A percentile compares a stretch with the other conserved stretches of the same genome.
Evolutionary conservation across 2,329 filamentous ascomycete species (phyloP).

Genomic region (Colletotrichum salicis): DNA sequence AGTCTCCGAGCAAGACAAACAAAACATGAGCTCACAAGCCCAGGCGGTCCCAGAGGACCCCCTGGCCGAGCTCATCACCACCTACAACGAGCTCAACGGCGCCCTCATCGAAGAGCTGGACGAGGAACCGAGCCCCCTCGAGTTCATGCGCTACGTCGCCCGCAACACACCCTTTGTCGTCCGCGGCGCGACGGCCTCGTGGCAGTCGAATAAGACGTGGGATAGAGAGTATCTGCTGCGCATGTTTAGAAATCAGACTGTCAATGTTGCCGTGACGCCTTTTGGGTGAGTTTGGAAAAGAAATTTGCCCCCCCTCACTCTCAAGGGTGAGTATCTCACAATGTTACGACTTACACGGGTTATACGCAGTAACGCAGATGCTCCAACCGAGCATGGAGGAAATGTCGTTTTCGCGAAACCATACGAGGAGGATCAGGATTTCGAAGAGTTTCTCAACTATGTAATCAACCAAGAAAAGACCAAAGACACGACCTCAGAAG

Average conservation of each 20-base stretch:
- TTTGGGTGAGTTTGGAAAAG: slow-evolving; percentile 61
- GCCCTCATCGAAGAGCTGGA: slow-evolving; percentile 68
- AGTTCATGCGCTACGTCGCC: slow-evolving; percentile 83
- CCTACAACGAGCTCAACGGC: slow-evolving; percentile 80
- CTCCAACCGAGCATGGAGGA: slow-evolving; percentile 55
- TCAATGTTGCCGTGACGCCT: slow-evolving; percentile 85
- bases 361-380: slow-evolving; percentile 58
- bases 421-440: slow-evolving; percentile 72
- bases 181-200: slow-evolving; percentile 68
- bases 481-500: slow-evolving; percentile 49
- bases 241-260: slow-evolving; percentile 63
- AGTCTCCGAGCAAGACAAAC: too few relatives aligned
- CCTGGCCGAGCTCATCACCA: slow-evolving; percentile 67
- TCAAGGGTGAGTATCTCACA: background rate
- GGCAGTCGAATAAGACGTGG: slow-evolving; percentile 74
- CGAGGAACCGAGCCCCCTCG: slow-evolving; percentile 76
- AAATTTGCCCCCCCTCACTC: too few relatives aligned
- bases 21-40: slow-evolving; percentile 7
- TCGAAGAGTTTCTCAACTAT: slow-evolving; percentile 70
- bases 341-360: slow-evolving; percentile 13
- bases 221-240: slow-evolving; percentile 66
- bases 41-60: slow-evolving; percentile 45
- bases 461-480: slow-evolving; percentile 55
- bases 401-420: slow-evolving; percentile 75
- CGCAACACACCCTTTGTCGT: slow-evolving; percentile 81